Conservation (phyloP, 2,329 filamentous ascomycete species). For the Cordyceps militaris region DNA sequence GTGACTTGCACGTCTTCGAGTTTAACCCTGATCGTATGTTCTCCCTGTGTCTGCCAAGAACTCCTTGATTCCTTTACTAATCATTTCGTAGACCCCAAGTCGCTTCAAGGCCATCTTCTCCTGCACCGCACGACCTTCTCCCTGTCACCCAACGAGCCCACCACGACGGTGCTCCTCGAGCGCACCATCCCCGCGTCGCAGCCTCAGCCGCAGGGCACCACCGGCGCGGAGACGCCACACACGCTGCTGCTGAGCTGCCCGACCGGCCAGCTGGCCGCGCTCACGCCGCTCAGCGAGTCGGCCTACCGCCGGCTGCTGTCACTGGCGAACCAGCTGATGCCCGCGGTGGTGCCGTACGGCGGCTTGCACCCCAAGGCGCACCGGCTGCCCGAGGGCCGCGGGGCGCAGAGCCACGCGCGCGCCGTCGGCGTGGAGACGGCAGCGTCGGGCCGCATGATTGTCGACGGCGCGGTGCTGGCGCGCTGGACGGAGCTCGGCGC, state of each 20-base stretch:
- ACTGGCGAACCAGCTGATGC: conserved; percentile 71
- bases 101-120: conserved; percentile 78
- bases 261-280: conserved; percentile 67
- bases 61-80: conserved; percentile 18
- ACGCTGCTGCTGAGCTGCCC: conserved; percentile 63
- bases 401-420: conserved; percentile 30
- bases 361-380: conserved; percentile 81
- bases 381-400: conserved; percentile 47
- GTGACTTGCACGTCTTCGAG: conserved; percentile 81
- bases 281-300: conserved; percentile 71
- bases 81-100: conserved; percentile 68
- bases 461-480: conserved; percentile 71
- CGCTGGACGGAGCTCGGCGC: conserved; percentile 71
- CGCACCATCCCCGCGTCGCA: conserved; percentile 46
- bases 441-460: conserved; percentile 56
- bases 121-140: conserved; percentile 85
- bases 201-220: conserved; percentile 23
- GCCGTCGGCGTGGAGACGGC: conserved; percentile 49
- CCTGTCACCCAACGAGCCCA: conserved; percentile 69
- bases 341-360: conserved; percentile 66
- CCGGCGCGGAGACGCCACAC: conserved; percentile 26
- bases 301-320: conserved; percentile 78
- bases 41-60: background rate
- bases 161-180: conserved; percentile 68
- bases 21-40: conserved; percentile 87